Conservation (phyloP, 2,329 filamentous ascomycete genomes). For the Nannizziopsis arthrosporioides region DNA sequence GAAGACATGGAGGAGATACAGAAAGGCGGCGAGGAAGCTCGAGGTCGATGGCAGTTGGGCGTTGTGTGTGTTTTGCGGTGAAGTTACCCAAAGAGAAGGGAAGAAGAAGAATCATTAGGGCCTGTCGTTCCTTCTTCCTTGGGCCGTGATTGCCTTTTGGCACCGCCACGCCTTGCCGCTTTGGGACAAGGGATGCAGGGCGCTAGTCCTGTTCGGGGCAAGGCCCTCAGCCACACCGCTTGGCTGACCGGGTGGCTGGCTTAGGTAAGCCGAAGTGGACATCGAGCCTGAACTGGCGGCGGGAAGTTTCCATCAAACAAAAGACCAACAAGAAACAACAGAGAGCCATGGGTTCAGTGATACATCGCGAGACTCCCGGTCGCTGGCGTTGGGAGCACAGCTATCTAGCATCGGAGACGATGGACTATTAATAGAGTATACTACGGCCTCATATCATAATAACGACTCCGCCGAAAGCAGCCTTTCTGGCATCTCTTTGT, state of each 20-base stretch:
- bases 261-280: not conserved
- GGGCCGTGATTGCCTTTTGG: conserved; percentile 1
- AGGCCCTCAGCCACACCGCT: not conserved
- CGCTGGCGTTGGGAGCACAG: too few species aligned
- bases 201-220: not conserved
- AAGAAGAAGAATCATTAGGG: not conserved
- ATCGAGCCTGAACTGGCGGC: too few species aligned
- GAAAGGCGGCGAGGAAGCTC: not conserved
- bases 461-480: too few species aligned
- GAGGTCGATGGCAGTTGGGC: not conserved
- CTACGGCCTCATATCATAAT: too few species aligned
- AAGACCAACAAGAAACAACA: too few species aligned
- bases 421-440: too few species aligned
- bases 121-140: not conserved
- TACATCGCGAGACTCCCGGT: too few species aligned
- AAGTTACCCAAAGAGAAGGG: conserved; percentile 1
- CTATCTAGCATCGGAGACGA: too few species aligned
- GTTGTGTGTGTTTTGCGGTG: not conserved
- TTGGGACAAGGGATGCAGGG: not conserved
- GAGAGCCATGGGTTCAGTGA: too few species aligned
- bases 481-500: too few species aligned
- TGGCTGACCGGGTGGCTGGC: not conserved
- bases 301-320: too few species aligned
- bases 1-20: conserved; percentile 1
- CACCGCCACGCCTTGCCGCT: conserved; percentile 3